Conservation (phyloP, 116 monocot species). For the Thalassia testudinum region DNA sequence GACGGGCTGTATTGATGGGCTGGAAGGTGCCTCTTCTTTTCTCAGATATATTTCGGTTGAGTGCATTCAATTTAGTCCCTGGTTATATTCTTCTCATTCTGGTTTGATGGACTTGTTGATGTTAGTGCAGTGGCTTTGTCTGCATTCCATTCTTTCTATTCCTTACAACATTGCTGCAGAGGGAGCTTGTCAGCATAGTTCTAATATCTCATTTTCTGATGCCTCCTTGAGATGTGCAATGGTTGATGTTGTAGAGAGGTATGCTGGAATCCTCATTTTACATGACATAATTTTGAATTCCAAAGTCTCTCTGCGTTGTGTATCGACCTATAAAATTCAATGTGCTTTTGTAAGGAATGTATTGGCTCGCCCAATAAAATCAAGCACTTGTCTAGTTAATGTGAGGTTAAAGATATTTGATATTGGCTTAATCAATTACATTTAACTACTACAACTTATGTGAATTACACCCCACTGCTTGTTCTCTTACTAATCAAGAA, state of each 20-base stretch:
- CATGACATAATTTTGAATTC: neutral
- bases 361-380: too few species aligned
- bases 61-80: neutral
- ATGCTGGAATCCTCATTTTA: neutral
- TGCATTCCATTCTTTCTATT: conserved; percentile 65
- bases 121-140: conserved; percentile 64
- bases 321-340: too few species aligned
- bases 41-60: neutral
- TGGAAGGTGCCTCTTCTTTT: conserved; percentile 44
- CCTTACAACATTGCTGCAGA: conserved; percentile 17
- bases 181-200: conserved; percentile 7
- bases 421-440: too few species aligned
- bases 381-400: too few species aligned
- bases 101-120: neutral
- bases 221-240: conserved; percentile 29
- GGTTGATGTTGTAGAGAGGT: conserved; percentile 78
- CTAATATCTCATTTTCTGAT: conserved; percentile 34
- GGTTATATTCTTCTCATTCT: too few species aligned
- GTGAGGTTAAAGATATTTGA: too few species aligned
- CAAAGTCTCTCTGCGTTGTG: too few species aligned
- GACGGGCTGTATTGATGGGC: conserved; percentile 70
- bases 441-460: too few species aligned
- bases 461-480: too few species aligned
- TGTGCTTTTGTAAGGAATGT: too few species aligned
- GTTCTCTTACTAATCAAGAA: too few species aligned